Evolutionary conservation across 352 stramenopile genomes (phyloP).

Genomic region (Phytophthora chlamydospora): DNA sequence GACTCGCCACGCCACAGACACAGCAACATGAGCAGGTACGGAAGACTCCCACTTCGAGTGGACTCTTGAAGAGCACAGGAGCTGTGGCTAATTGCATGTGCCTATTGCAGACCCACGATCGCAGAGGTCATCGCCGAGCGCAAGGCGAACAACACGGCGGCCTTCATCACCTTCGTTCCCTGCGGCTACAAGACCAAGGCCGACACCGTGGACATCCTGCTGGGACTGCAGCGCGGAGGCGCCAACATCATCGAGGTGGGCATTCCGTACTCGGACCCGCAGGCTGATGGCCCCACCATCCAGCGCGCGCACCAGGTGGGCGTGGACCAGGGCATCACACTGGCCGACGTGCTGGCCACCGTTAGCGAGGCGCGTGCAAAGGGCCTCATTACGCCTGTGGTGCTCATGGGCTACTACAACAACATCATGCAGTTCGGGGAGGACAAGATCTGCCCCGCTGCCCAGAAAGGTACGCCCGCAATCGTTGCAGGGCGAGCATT

Average conservation of each 20-base stretch:
- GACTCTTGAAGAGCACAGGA: neutral
- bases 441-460: conserved; percentile 87
- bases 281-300: conserved; percentile 98
- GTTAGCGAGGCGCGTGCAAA: conserved; percentile 90
- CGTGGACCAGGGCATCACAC: conserved; percentile 93
- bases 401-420: conserved; percentile 99
- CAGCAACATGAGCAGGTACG: conserved; percentile 37
- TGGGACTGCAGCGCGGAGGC: conserved; percentile 96
- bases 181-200: conserved; percentile 94
- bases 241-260: conserved; percentile 96
- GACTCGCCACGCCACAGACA: conserved; percentile 31
- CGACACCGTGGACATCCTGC: conserved; percentile 96
- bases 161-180: conserved; percentile 97
- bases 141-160: conserved; percentile 80
- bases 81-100: conserved; percentile 7
- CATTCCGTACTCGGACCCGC: conserved; percentile 98
- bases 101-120: conserved; percentile 60
- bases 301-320: conserved; percentile 95
- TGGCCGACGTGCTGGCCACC: conserved; percentile 93
- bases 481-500: neutral
- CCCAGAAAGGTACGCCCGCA: conserved; percentile 60
- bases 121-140: conserved; percentile 63
- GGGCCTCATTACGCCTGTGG: conserved; percentile 94
- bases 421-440: conserved; percentile 97
- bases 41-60: neutral